phyloP scores from a whole-genome alignment of 1,284 basidiomycete genomes.

The Psilocybe mexicana region DNA sequence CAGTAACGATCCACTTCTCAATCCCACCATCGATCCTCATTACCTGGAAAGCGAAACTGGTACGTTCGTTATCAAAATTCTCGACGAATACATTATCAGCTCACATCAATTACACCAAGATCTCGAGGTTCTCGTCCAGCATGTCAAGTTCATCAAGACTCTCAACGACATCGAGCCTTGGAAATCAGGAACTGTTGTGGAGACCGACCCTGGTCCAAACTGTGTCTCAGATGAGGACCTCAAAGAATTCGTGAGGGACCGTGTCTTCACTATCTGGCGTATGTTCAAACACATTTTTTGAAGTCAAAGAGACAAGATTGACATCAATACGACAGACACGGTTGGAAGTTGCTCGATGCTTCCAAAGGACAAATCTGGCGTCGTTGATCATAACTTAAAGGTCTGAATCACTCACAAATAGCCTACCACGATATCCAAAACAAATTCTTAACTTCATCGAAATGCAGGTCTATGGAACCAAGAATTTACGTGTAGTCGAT shows the following conservation, averaged over 20 bases:
- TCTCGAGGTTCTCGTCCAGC: constrained; percentile 46
- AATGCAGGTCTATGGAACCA: constrained; percentile 40
- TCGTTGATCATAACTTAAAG: constrained; percentile 37
- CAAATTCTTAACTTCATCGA: neutral
- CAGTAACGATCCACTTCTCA: constrained; percentile 24
- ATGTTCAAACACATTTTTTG: constrained; percentile 11
- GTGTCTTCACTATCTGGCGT: constrained; percentile 32
- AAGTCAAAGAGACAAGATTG: neutral
- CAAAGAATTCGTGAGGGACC: constrained; percentile 31
- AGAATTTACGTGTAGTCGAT: constrained; percentile 47
- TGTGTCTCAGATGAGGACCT: constrained; percentile 31
- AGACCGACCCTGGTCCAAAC: constrained; percentile 40
- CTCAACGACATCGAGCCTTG: constrained; percentile 45
- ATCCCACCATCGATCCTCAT: constrained; percentile 31
- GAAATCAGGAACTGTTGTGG: constrained; percentile 36
- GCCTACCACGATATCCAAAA: neutral
- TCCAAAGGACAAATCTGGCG: constrained; percentile 57
- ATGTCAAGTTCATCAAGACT: constrained; percentile 48
- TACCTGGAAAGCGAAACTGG: constrained; percentile 31
- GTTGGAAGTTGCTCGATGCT: constrained; percentile 58
- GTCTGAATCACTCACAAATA: constrained; percentile 26
- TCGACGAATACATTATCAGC: neutral
- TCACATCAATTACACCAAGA: constrained; percentile 25
- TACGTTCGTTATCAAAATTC: constrained; percentile 3
- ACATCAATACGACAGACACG: constrained; percentile 30